A percentile compares a stretch with the other conserved stretches of the same genome.
Evolutionary conservation across 495 filamentous ascomycete genomes (phyloP).

Genomic region (Staphylotrichum tortipilum): DNA sequence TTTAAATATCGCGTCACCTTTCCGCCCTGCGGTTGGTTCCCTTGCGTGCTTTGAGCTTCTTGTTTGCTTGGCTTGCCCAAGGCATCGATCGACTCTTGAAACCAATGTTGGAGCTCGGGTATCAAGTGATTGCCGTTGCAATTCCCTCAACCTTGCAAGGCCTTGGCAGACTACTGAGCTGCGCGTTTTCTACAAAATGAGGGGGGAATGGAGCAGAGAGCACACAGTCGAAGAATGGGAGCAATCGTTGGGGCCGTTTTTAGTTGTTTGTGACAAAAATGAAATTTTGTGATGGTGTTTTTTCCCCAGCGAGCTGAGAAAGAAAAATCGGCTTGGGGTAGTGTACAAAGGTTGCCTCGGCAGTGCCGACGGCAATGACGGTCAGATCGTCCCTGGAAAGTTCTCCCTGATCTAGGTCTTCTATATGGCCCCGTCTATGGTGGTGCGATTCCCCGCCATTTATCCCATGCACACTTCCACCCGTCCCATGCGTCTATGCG

Average conservation of each 20-base stretch:
- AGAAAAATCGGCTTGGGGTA: slow-evolving; percentile 22
- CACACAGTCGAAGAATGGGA: too few species aligned
- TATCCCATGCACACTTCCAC: slow-evolving; percentile 24
- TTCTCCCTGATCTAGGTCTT: slow-evolving; percentile 32
- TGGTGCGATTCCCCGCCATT: slow-evolving; percentile 27
- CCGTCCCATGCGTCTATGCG: slow-evolving; percentile 18
- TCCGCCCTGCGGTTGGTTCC: too few species aligned
- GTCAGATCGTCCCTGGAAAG: slow-evolving; percentile 19
- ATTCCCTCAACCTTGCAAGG: background rate
- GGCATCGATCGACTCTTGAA: too few species aligned
- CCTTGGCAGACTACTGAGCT: too few species aligned
- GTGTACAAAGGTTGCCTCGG: slow-evolving; percentile 26
- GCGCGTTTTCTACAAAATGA: too few species aligned
- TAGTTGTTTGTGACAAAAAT: slow-evolving; percentile 12
- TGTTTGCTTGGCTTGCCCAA: too few species aligned
- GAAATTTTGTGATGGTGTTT: slow-evolving; percentile 24
- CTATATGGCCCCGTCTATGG: slow-evolving; percentile 31
- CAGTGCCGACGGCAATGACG: slow-evolving; percentile 22
- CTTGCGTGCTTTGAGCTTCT: too few species aligned
- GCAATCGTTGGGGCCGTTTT: too few species aligned
- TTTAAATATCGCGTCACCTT: too few species aligned
- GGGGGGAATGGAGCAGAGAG: too few species aligned
- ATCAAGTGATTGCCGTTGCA: background rate
- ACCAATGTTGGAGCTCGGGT: too few species aligned
- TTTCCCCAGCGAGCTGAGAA: slow-evolving; percentile 14